Evolutionary conservation across 1,284 basidiomycete genomes (phyloP), one percentile per base, ranked within the genome.

Genomic region (Leccinum pallidistipes): DNA sequence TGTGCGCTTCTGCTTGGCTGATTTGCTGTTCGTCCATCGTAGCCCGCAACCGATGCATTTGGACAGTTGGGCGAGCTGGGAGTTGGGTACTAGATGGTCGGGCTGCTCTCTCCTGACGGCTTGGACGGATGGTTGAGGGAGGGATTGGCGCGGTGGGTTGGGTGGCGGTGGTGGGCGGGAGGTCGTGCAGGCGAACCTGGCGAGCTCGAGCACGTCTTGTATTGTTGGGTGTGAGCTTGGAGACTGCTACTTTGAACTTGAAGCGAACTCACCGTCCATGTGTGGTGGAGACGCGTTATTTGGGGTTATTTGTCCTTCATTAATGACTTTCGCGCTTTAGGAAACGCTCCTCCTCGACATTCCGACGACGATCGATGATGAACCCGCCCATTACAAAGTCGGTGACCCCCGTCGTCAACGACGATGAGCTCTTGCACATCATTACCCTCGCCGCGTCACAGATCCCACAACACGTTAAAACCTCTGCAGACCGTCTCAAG

Each of bases 371-470:
- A 76, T 68, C 63, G 65, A 66, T 65, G 58, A 66, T 38, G 64
- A 62, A 65, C 63, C 55, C 61, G 21, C 61, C 50, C 66, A 12
- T 29, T 24, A 47, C 21, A 61, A 63, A 69, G 43, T 65, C 72
- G 54, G 65, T 68, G 31, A 73, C 74, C 52, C 77, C 77, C 45
- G 67, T 78, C 59, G 77, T 80, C 68, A 71, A 76, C 45, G 80
- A 83, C 47, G 78, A 83, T 64, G 88, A 91, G 68, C 77, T 93
- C 29, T 86, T 84, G 71, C 78, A 86, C 65, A 83, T 86, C 51
- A 77, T 92, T 56, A 78, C 79, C 24, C 84, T 81, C 49, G 86
- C 89, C n/a, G 82, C 85, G 8, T 91, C 90, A 5, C 88, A 91
- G 76, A 82, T 89, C 71, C 84, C 87, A 47, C 73, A 75, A 24